A percentile compares a stretch with the other conserved stretches of the same genome.
Evolutionary conservation across 805 yeast genomes (phyloP).

Genomic region (Schwanniomyces pseudopolymorphus): DNA sequence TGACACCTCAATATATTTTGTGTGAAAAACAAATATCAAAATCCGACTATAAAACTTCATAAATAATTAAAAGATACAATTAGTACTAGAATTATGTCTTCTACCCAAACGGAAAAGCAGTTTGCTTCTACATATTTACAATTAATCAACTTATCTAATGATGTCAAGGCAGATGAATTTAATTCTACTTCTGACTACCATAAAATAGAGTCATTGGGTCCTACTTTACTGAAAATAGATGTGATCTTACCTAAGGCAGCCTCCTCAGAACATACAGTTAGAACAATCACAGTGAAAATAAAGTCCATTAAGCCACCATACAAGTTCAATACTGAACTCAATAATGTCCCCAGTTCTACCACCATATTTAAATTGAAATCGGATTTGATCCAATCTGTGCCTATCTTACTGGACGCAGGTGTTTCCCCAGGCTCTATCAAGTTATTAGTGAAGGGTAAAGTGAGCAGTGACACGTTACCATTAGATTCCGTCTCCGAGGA

Average conservation of each 20-base stretch:
- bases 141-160: constrained; percentile 45
- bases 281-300: constrained; percentile 34
- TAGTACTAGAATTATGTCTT: neutral
- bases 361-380: constrained; percentile 41
- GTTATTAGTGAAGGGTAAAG: constrained; percentile 61
- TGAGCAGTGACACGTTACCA: constrained; percentile 50
- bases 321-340: constrained; percentile 47
- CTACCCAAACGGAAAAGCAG: constrained; percentile 33
- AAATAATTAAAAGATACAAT: neutral
- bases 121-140: constrained; percentile 51
- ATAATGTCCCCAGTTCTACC: constrained; percentile 19
- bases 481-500: constrained; percentile 26
- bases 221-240: constrained; percentile 48
- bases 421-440: constrained; percentile 43
- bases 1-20: neutral
- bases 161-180: constrained; percentile 31
- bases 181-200: constrained; percentile 29
- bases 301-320: constrained; percentile 71
- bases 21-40: neutral
- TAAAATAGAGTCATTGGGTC: constrained; percentile 37
- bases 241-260: constrained; percentile 26
- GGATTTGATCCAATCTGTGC: constrained; percentile 28
- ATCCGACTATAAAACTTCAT: neutral
- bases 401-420: constrained; percentile 24
- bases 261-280: constrained; percentile 2